Evolutionary conservation across 1,139 yeast genomes (phyloP).

Genomic region (Saccharomyces hybrid): DNA sequence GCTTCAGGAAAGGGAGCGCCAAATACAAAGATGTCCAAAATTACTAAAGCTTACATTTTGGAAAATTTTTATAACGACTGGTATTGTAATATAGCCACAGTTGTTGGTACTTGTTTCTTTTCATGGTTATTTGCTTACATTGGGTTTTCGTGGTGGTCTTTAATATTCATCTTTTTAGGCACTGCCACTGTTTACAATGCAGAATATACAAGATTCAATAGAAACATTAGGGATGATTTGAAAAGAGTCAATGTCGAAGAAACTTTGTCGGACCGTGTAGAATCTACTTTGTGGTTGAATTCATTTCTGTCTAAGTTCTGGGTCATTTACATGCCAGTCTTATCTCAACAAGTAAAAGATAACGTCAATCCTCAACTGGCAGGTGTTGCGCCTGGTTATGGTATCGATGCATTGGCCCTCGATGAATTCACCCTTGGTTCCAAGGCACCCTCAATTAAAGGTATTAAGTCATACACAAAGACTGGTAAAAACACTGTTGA

Average conservation of each 20-base stretch:
- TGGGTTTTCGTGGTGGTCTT: slow-evolving; percentile 38
- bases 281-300: slow-evolving; percentile 76
- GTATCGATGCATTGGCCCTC: slow-evolving; percentile 62
- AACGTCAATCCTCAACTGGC: slow-evolving; percentile 59
- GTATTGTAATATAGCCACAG: slow-evolving; percentile 58
- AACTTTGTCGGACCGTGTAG: slow-evolving; percentile 52
- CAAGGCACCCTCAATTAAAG: slow-evolving; percentile 66
- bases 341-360: slow-evolving; percentile 65
- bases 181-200: slow-evolving; percentile 60
- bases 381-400: slow-evolving; percentile 73
- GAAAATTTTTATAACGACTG: slow-evolving; percentile 67
- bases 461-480: slow-evolving; percentile 63
- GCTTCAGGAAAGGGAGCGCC: slow-evolving; percentile 25
- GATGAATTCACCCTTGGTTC: slow-evolving; percentile 75
- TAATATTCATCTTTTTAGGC: slow-evolving; percentile 50
- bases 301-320: slow-evolving; percentile 70
- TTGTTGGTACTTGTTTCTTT: slow-evolving; percentile 65
- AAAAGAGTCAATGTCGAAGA: slow-evolving; percentile 52
- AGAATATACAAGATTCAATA: slow-evolving; percentile 65
- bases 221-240: slow-evolving; percentile 69
- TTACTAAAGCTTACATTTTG: slow-evolving; percentile 50
- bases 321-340: slow-evolving; percentile 81
- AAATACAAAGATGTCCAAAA: slow-evolving; percentile 26
- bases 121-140: slow-evolving; percentile 59
- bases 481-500: slow-evolving; percentile 59